These are phyloP conservation scores for Ogataea populi-albae DNA, from an alignment of 805 yeast genomes.

Conservation along the genomic window DNA sequence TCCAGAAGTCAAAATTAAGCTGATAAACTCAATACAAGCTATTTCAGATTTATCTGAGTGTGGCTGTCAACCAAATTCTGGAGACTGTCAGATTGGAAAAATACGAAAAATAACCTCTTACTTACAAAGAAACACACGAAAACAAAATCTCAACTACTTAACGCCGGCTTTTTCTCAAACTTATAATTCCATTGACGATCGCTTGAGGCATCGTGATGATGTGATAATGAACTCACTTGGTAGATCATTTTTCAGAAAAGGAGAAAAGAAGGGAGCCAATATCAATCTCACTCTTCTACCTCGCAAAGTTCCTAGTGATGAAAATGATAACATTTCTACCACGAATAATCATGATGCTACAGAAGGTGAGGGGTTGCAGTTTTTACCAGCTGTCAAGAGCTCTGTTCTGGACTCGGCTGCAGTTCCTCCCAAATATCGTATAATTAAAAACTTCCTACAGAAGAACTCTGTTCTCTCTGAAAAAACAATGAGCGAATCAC, in stretches of 20 bases:
- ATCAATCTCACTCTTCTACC: neutral
- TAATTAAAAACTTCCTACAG: constrained; percentile 19
- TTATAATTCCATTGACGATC: constrained; percentile 31
- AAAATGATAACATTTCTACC: neutral
- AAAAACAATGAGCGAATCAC: constrained; percentile 1
- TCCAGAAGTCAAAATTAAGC: constrained; percentile 49
- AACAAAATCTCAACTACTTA: constrained; percentile 35
- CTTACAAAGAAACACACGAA: constrained; percentile 57
- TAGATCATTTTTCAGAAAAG: constrained; percentile 2
- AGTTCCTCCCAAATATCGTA: constrained; percentile 23
- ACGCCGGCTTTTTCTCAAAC: constrained; percentile 30
- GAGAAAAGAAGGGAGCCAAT: neutral
- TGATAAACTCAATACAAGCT: constrained; percentile 62
- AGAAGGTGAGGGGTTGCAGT: constrained; percentile 2
- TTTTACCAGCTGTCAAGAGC: constrained; percentile 7
- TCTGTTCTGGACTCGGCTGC: constrained; percentile 17
- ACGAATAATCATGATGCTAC: neutral
- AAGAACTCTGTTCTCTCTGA: constrained; percentile 1
- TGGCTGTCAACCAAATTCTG: constrained; percentile 59
- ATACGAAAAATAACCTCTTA: constrained; percentile 61
- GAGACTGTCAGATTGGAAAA: constrained; percentile 56
- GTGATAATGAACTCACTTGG: constrained; percentile 12
- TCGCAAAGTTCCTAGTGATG: neutral
- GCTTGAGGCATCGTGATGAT: constrained; percentile 27
- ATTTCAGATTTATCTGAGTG: constrained; percentile 50